Conservation (phyloP, 1,139 yeast species). For the Taiozyma sp. region DNA sequence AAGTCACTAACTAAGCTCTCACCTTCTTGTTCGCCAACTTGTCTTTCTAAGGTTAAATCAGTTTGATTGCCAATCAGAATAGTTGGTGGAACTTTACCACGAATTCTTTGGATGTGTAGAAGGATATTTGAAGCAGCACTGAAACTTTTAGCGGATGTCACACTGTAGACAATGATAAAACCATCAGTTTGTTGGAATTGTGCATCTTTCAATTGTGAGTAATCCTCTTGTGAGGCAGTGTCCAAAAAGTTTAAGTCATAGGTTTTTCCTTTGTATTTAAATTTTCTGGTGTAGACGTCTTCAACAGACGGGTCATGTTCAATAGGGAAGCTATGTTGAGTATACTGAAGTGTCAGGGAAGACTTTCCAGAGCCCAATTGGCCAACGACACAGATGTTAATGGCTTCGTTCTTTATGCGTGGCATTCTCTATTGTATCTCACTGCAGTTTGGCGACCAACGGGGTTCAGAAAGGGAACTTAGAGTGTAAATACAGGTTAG, state of each 20-base stretch:
- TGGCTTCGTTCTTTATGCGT: neutral
- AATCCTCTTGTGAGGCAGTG: conserved; percentile 86
- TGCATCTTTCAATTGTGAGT: conserved; percentile 70
- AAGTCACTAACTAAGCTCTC: conserved; percentile 50
- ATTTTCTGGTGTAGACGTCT: conserved; percentile 65
- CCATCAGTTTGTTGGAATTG: conserved; percentile 81
- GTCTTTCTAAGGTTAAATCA: conserved; percentile 44
- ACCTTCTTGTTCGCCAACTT: conserved; percentile 56
- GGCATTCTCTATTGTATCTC: neutral
- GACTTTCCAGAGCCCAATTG: conserved; percentile 80
- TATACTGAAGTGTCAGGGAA: conserved; percentile 73
- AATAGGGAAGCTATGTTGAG: conserved; percentile 74
- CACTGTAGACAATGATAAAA: conserved; percentile 51
- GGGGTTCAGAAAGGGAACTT: no score
- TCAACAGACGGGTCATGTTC: conserved; percentile 81
- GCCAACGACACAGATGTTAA: conserved; percentile 49
- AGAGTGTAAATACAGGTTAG: no score
- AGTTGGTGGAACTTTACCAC: conserved; percentile 56
- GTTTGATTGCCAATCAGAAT: conserved; percentile 72
- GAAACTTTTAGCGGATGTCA: conserved; percentile 12
- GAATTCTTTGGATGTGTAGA: conserved; percentile 16
- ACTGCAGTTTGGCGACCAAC: no score
- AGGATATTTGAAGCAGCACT: conserved; percentile 8
- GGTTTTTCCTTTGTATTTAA: conserved; percentile 55
- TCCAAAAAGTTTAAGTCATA: conserved; percentile 73